A percentile compares a stretch with the other conserved stretches of the same genome.
Conservation (phyloP, 257 asterid genomes). For the Solanum peruvianum region DNA sequence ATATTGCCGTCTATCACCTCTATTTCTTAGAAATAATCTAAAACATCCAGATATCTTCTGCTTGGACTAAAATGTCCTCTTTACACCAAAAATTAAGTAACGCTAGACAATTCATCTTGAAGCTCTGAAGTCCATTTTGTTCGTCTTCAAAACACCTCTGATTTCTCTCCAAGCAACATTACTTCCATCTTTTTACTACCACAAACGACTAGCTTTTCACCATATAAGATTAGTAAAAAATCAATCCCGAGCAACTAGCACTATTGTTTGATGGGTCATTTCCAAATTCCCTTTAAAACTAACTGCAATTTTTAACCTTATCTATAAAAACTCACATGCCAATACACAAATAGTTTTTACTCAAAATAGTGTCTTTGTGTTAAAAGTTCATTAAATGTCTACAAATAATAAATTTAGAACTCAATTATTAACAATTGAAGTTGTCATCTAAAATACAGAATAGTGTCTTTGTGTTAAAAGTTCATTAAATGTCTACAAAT, state of each 20-base stretch:
- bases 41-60: no score
- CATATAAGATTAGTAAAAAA: not conserved
- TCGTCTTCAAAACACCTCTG: no score
- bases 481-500: not conserved
- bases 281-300: not conserved
- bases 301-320: not conserved
- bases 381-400: not conserved
- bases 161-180: no score
- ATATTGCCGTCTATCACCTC: no score
- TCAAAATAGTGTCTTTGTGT: not conserved
- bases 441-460: no score
- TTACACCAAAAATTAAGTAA: no score
- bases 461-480: not conserved
- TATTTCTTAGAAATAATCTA: no score
- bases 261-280: not conserved
- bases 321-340: not conserved
- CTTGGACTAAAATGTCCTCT: no score
- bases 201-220: not conserved
- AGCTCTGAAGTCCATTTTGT: no score
- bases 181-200: not conserved
- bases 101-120: no score
- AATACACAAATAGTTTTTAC: not conserved
- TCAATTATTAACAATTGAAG: not conserved
- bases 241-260: not conserved
- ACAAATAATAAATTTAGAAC: not conserved